Percentiles rank a stretch among this genome's conserved stretches.
Conservation (phyloP, 1,284 basidiomycete species). For the Cryptococcus hybrid region DNA sequence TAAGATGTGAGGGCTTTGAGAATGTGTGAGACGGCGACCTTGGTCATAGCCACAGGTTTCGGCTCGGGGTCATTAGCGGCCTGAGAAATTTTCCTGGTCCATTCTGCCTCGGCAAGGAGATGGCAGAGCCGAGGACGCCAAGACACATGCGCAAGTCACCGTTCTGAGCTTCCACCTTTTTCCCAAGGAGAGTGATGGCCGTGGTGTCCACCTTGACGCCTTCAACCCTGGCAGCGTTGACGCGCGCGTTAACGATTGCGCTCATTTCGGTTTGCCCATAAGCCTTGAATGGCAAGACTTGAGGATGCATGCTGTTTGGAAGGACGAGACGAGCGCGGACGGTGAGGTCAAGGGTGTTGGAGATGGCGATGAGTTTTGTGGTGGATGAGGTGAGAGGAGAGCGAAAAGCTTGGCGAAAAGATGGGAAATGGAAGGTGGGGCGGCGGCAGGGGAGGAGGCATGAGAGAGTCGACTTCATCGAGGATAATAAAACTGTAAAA, state of each 20-base stretch:
- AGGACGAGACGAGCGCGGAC: slow-evolving; percentile 44
- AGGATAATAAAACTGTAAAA: slow-evolving; percentile 42
- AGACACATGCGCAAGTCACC: slow-evolving; percentile 52
- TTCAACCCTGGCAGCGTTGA: slow-evolving; percentile 22
- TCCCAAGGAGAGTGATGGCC: slow-evolving; percentile 45
- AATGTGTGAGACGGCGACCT: slow-evolving; percentile 40
- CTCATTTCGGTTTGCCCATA: slow-evolving; percentile 46
- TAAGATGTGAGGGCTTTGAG: slow-evolving; percentile 46
- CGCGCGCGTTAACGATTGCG: slow-evolving; percentile 42
- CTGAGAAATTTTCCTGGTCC: slow-evolving; percentile 37
- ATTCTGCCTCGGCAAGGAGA: slow-evolving; percentile 46
- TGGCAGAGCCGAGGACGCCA: slow-evolving; percentile 43
- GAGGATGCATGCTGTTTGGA: slow-evolving; percentile 34
- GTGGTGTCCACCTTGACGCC: slow-evolving; percentile 42
- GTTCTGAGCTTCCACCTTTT: slow-evolving; percentile 51
- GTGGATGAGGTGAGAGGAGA: slow-evolving; percentile 29
- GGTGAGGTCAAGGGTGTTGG: slow-evolving; percentile 51
- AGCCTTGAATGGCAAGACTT: slow-evolving; percentile 46
- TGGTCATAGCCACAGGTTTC: slow-evolving; percentile 25
- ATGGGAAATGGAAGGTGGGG: slow-evolving; percentile 39
- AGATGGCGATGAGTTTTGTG: slow-evolving; percentile 49
- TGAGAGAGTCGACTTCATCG: slow-evolving; percentile 50
- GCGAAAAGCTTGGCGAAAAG: slow-evolving; percentile 46
- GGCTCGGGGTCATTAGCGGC: slow-evolving; percentile 5
- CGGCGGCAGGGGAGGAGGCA: slow-evolving; percentile 39